These are phyloP conservation scores for Trypanosoma theileri DNA, from an alignment of 208 protist genomes.

Conservation along the genomic window DNA sequence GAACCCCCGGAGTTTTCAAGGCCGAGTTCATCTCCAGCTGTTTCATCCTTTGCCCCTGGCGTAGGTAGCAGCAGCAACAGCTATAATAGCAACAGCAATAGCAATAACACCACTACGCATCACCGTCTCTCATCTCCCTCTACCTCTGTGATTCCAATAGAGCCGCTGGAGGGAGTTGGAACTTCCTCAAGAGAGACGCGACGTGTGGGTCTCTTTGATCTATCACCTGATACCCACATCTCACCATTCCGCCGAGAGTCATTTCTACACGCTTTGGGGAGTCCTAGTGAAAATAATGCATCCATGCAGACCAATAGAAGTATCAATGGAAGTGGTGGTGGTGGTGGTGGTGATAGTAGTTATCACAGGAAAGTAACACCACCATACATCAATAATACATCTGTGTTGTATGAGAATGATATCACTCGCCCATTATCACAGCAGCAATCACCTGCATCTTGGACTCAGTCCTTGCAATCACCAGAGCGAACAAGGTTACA, in stretches of 20 bases:
- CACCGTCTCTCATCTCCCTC: background rate
- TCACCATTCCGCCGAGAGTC: slow-evolving; percentile 17
- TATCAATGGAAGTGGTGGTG: background rate
- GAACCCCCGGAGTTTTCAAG: background rate
- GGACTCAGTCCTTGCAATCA: background rate
- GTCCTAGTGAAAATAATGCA: background rate
- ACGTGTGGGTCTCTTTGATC: background rate
- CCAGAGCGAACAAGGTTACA: background rate
- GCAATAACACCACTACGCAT: background rate
- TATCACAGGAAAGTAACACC: no score
- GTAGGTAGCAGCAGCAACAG: background rate
- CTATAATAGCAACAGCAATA: background rate
- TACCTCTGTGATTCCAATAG: background rate
- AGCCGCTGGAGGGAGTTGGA: slow-evolving; percentile 1
- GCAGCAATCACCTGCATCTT: background rate
- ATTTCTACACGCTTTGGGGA: background rate
- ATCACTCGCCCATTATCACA: background rate
- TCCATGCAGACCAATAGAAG: background rate
- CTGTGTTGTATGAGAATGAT: slow-evolving; percentile 16
- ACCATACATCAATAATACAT: background rate
- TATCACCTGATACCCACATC: background rate
- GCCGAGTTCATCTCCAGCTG: background rate
- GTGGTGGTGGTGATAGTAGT: no score
- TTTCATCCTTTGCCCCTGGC: background rate
- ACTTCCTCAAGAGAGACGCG: background rate